phyloP scores from a whole-genome alignment of 2,329 filamentous ascomycete species.

The Cladosporium phlei region DNA sequence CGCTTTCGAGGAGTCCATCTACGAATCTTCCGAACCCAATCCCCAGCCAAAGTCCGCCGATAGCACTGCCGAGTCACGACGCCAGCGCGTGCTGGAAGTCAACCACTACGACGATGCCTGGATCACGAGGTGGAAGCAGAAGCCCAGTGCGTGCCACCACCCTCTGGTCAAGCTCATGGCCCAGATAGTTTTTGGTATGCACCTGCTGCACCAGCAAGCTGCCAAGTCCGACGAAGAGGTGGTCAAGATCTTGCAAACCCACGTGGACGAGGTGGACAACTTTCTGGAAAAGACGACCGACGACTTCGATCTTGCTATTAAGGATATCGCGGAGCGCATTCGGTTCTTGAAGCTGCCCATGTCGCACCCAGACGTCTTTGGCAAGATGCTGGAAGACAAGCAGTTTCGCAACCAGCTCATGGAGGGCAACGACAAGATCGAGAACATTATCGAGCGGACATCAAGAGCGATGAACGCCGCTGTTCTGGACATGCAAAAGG shows the following conservation, averaged over 20 bases:
- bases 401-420: slow-evolving; percentile 77
- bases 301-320: slow-evolving; percentile 71
- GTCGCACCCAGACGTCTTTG: slow-evolving; percentile 75
- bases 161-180: slow-evolving; percentile 85
- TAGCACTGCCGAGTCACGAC: slow-evolving; percentile 55
- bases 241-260: slow-evolving; percentile 79
- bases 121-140: slow-evolving; percentile 70
- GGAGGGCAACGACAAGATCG: slow-evolving; percentile 83
- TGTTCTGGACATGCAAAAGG: slow-evolving; percentile 72
- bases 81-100: slow-evolving; percentile 63
- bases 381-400: slow-evolving; percentile 80
- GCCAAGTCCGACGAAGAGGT: slow-evolving; percentile 88
- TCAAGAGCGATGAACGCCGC: slow-evolving; percentile 70
- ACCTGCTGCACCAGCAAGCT: slow-evolving; percentile 75
- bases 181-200: slow-evolving; percentile 90
- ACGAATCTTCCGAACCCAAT: slow-evolving; percentile 57
- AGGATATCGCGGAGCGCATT: slow-evolving; percentile 75
- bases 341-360: slow-evolving; percentile 77
- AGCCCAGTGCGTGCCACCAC: slow-evolving; percentile 72
- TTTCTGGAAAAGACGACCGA: slow-evolving; percentile 83
- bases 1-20: slow-evolving; percentile 76
- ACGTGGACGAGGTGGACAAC: slow-evolving; percentile 90
- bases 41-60: slow-evolving; percentile 35
- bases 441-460: slow-evolving; percentile 80
- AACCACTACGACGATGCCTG: slow-evolving; percentile 66